Evolutionary conservation across 2,329 filamentous ascomycete genomes (phyloP), one percentile per base, ranked within the genome.

Genomic region (Tolypocladium nubicola): DNA sequence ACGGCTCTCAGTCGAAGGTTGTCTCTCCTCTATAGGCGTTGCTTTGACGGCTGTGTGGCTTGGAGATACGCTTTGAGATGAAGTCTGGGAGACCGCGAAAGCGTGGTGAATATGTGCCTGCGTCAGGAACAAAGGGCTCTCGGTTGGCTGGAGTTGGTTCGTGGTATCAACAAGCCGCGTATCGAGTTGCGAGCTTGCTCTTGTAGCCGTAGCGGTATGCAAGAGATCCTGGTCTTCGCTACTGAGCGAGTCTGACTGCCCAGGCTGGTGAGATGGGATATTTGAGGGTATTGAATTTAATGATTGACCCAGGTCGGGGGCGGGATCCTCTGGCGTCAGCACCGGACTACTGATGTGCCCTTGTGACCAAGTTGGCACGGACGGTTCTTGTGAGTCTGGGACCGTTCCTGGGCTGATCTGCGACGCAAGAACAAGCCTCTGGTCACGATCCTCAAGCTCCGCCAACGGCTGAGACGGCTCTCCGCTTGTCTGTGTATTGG

Each of bases 361-460:
- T 52, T 63, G 61, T 5, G 64, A 60, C 57, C 61, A 64, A 14
- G 61, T 60, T 55, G 63, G 63, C 13, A 61, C 63, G n/a, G 68
- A 68, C 11, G 59, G 61, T 39, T 73, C 75, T 58, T 78, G 74
- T 0, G 76, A 79, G 58, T 78, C 76, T 0, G 74, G 74, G 30
- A 79, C 73, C 4, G 73, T 76, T 33, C 62, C 61, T 56, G 70
- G 67, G 57, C 70, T 75, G 41, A 69, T 58, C 33, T 67, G 62
- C 5, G 67, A 64, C 21, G 67, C 60, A 57, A 75, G 55, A 13
- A 63, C 57, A 49, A 70, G 57, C 47, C 67, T 66, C 26, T 65
- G 64, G 59, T 73, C 72, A 53, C 69, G 63, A 41, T 68, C 66
- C 52, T 75, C 73, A 26, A 70, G 69, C 50, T 71, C 68, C 5